A percentile compares a stretch with the other conserved stretches of the same genome.
These are phyloP conservation scores for Verticillium longisporum DNA, from an alignment of 2,329 filamentous ascomycete genomes.

Conservation along the genomic window DNA sequence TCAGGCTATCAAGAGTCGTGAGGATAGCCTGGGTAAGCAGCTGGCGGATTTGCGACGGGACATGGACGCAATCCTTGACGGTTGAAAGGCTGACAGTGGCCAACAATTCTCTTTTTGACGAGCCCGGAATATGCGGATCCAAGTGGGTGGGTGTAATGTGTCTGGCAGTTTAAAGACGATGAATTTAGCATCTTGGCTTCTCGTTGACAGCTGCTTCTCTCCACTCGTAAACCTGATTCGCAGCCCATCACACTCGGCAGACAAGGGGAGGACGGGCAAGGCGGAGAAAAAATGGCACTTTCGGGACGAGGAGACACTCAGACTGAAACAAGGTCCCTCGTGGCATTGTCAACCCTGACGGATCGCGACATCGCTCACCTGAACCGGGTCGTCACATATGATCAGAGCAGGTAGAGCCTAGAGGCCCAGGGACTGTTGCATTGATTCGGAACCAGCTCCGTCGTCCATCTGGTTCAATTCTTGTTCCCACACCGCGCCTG, in stretches of 20 bases:
- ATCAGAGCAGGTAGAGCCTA: not conserved
- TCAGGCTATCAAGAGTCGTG: constrained; percentile 21
- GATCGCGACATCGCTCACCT: not conserved
- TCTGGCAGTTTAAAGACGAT: not conserved
- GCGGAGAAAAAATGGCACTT: not conserved
- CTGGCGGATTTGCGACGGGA: constrained; percentile 23
- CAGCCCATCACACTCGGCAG: not conserved
- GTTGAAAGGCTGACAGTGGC: not conserved
- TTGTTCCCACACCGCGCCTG: not conserved
- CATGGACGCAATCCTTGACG: constrained; percentile 24
- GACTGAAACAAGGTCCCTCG: not conserved
- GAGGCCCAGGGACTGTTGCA: not conserved
- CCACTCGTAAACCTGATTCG: not conserved
- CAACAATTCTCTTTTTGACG: not conserved
- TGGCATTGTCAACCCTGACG: not conserved
- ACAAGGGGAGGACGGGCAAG: not conserved
- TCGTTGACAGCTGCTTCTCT: not conserved
- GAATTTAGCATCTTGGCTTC: not conserved
- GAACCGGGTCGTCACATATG: not conserved
- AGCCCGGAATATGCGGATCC: not conserved
- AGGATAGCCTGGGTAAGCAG: constrained; percentile 25
- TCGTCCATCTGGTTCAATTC: not conserved
- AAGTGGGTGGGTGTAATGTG: not conserved
- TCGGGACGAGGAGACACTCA: not conserved
- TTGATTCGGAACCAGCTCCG: not conserved